phyloP scores from a whole-genome alignment of 2,329 filamentous ascomycete species.

The Aureobasidium sp. region DNA sequence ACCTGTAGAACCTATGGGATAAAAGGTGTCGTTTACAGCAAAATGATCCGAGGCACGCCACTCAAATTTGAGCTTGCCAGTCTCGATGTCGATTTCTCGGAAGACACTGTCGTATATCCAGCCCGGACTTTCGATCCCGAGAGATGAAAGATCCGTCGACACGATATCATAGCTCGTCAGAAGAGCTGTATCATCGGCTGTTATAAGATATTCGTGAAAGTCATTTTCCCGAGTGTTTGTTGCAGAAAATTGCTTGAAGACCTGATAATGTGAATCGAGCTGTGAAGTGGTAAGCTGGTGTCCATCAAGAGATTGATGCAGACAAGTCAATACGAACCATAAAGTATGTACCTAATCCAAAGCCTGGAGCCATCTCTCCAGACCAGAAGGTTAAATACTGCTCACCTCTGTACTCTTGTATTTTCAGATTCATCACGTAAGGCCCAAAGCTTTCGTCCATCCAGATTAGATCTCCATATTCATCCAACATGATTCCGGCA shows the following conservation, averaged over 20 bases:
- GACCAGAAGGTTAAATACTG: constrained; percentile 35
- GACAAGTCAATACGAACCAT: constrained; percentile 23
- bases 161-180: constrained; percentile 37
- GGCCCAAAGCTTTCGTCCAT: constrained; percentile 26
- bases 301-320: constrained; percentile 23
- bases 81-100: constrained; percentile 38
- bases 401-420: constrained; percentile 31
- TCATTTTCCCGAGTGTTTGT: constrained; percentile 33
- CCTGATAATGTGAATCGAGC: constrained; percentile 25
- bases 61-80: constrained; percentile 34
- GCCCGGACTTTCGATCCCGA: constrained; percentile 24
- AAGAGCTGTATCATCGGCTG: constrained; percentile 35
- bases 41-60: constrained; percentile 36
- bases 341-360: constrained; percentile 2
- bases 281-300: not conserved
- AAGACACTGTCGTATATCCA: constrained; percentile 40
- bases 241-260: constrained; percentile 24
- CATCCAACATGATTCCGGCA: constrained; percentile 25
- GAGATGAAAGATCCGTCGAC: constrained; percentile 24
- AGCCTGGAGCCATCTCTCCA: constrained; percentile 27
- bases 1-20: constrained; percentile 33
- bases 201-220: constrained; percentile 40
- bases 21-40: constrained; percentile 25
- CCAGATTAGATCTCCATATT: constrained; percentile 30
- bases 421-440: constrained; percentile 26